Conservation (phyloP, 208 protist genomes). For the Leishmania lainsoni region DNA sequence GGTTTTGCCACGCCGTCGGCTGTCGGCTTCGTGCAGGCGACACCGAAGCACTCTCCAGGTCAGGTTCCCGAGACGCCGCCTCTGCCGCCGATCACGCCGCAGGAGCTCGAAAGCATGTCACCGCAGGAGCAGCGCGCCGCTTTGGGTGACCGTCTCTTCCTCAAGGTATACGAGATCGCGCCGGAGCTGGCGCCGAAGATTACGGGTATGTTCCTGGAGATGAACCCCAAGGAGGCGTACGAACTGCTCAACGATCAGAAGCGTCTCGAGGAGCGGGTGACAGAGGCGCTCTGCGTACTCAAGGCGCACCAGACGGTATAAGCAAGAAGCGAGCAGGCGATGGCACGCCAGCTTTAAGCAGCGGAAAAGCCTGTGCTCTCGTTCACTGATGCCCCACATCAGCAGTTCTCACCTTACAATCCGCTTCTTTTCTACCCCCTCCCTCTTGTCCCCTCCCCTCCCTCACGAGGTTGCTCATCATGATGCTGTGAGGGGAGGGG, state of each 20-base stretch:
- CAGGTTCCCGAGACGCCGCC: conserved; percentile 76
- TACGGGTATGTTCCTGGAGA: conserved; percentile 91
- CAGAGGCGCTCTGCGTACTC: conserved; percentile 79
- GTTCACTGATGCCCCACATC: neutral
- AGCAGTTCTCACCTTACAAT: neutral
- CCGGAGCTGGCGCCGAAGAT: conserved; percentile 89
- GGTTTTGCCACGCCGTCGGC: conserved; percentile 53
- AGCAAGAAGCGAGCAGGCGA: neutral
- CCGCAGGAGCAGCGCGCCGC: conserved; percentile 90
- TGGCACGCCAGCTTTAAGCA: neutral
- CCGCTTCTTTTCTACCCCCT: neutral
- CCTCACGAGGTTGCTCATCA: neutral
- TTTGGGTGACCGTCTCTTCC: conserved; percentile 88
- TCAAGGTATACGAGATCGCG: conserved; percentile 86
- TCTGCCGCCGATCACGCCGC: conserved; percentile 81
- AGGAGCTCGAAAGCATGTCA: conserved; percentile 83
- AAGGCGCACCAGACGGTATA: conserved; percentile 57
- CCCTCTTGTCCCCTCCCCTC: neutral
- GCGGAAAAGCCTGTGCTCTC: neutral
- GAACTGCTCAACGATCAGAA: conserved; percentile 72
- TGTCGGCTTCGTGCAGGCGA: conserved; percentile 48
- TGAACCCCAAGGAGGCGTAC: conserved; percentile 72
- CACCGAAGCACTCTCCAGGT: conserved; percentile 66
- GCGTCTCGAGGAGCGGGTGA: conserved; percentile 70
- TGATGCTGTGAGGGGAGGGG: neutral